Percentiles rank a stretch among this genome's conserved stretches.
Conservation (phyloP, 495 filamentous ascomycete species). For the Xylaria castorea region DNA sequence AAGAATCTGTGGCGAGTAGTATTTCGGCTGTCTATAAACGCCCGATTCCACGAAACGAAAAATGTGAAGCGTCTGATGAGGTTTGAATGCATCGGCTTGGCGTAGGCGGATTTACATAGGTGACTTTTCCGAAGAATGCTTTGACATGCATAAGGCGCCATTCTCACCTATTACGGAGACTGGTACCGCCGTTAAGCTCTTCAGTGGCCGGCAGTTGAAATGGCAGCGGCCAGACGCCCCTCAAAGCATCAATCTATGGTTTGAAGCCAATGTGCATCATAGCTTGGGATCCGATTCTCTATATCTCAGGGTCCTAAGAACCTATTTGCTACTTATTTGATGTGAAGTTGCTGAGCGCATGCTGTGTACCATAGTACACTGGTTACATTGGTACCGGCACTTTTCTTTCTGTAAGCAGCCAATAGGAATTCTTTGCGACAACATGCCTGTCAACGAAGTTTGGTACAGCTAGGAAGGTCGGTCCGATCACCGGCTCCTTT, state of each 20-base stretch:
- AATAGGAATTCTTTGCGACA: constrained; percentile 28
- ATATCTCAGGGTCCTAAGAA: constrained; percentile 7
- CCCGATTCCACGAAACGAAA: background rate
- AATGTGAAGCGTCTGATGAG: background rate
- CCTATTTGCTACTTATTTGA: background rate
- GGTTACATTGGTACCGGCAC: constrained; percentile 2
- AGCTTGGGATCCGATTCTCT: constrained; percentile 8
- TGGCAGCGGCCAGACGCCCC: background rate
- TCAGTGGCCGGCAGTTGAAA: constrained; percentile 22
- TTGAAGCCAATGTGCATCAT: background rate
- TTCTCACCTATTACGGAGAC: constrained; percentile 19
- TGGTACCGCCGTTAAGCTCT: constrained; percentile 8
- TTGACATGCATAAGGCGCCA: background rate
- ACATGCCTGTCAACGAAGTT: background rate
- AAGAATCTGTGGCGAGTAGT: background rate
- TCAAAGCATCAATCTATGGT: background rate
- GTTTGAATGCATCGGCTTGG: constrained; percentile 10
- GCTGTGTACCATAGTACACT: background rate
- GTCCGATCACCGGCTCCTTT: constrained; percentile 27
- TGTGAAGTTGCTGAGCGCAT: constrained; percentile 5
- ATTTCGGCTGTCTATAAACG: constrained; percentile 4
- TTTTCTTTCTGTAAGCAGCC: background rate
- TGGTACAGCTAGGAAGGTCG: constrained; percentile 24
- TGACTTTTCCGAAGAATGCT: background rate
- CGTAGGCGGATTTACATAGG: background rate